A percentile compares a stretch with the other conserved stretches of the same genome.
Conservation (phyloP, 345 rosid genomes). For the Kernera saxatilis region DNA sequence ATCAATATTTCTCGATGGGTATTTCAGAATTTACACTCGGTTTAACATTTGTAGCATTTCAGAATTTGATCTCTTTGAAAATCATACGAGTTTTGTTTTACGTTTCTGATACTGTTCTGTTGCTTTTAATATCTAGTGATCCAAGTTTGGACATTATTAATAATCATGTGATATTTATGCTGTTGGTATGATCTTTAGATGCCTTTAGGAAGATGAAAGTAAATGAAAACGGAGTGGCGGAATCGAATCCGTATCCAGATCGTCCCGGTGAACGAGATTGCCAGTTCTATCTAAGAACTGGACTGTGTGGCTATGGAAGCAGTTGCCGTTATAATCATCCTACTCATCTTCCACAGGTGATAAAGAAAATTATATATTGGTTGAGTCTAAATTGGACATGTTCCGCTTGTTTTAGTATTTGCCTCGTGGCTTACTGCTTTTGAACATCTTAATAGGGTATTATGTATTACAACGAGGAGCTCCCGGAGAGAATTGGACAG, state of each 20-base stretch:
- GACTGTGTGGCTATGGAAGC: slow-evolving; percentile 62
- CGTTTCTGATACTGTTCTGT: background rate
- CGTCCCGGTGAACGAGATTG: slow-evolving; percentile 81
- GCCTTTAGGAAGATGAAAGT: slow-evolving; percentile 49
- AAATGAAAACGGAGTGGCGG: slow-evolving; percentile 33
- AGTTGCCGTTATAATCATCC: slow-evolving; percentile 77
- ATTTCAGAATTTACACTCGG: background rate
- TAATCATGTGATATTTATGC: background rate
- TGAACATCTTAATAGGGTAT: slow-evolving; percentile 31
- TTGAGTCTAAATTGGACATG: background rate
- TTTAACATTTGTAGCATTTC: background rate
- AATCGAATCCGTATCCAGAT: slow-evolving; percentile 50
- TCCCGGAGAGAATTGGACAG: slow-evolving; percentile 63
- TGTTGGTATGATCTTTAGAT: slow-evolving; percentile 32
- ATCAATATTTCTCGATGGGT: background rate
- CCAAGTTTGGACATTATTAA: background rate
- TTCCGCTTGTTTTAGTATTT: background rate
- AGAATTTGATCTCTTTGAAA: background rate
- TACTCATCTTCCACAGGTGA: slow-evolving; percentile 38
- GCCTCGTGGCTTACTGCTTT: background rate
- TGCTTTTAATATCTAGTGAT: background rate
- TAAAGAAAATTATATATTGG: background rate
- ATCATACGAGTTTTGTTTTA: background rate
- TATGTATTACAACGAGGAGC: slow-evolving; percentile 46
- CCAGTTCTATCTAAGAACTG: slow-evolving; percentile 57